Evolutionary conservation across 208 protist species (phyloP), one percentile per base, ranked within the genome.

Genomic region (Leishmania lainsoni): DNA sequence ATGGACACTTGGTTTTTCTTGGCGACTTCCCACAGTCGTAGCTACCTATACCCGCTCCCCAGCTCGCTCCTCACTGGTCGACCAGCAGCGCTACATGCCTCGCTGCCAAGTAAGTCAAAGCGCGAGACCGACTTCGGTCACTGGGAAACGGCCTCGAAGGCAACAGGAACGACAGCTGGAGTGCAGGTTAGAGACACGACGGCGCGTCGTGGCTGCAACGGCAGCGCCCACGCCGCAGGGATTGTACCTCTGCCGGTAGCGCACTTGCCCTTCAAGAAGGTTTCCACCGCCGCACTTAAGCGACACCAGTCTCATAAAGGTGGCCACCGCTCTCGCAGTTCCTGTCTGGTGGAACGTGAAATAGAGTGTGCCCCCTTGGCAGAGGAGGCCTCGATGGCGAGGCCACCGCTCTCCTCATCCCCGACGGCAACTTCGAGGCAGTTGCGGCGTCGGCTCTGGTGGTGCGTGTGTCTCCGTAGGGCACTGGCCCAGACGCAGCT

Each of bases 1-100:
- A 76, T 77, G 85, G 73, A 45, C 89, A 90, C 78, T 87, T 91
- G 51, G 74, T 90, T 17, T 17, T 51, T 94, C 35, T 87, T 87
- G 45, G 80, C 76, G 10, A 79, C 83, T 59, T 78, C 73, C 1
- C 75, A 85, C 75, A 78, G 77, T 75, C 81, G 79, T 29, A 51
- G 79, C 32, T 81, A 72, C n/a, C 79, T 66, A 58, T 78, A 71
- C 32, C 78, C 54, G 68, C 56, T 69, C 49, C 29, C 26, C n/a
- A 29, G 35, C 61, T 35, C 22, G 54, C 16, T 39, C 66, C 9
- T 6, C 35, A 5, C 54, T 0, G 20, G 73, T 54, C 16, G 32
- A 6, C 51, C 48, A 17, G 10, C 49, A 32, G 45, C 80, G 10
- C 16, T 54, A 14, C n/a, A 9, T 45, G 9, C 49, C 26, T 45